Percentiles rank a stretch among this genome's conserved stretches.
These are phyloP conservation scores for Mytilinidion resinicola DNA, from an alignment of 495 filamentous ascomycete genomes.

Conservation along the genomic window DNA sequence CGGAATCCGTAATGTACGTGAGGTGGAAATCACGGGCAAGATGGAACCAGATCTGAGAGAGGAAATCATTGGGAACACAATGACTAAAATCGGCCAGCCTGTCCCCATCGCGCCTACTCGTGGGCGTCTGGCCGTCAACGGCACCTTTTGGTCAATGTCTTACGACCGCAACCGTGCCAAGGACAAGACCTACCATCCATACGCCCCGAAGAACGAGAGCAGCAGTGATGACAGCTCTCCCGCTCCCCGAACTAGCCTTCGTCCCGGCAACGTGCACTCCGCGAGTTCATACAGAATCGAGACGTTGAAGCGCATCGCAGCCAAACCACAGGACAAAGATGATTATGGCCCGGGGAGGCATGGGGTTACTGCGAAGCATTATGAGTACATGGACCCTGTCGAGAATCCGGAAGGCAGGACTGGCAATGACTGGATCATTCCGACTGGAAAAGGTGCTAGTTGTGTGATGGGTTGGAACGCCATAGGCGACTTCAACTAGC, in stretches of 20 bases:
- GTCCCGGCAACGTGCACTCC: too few species aligned
- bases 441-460: neutral
- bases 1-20: neutral
- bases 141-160: neutral
- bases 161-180: too few species aligned
- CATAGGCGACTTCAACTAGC: too few species aligned
- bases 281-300: neutral
- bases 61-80: neutral
- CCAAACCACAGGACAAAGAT: neutral
- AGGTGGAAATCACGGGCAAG: constrained; percentile 1
- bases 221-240: too few species aligned
- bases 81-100: neutral
- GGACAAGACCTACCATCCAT: too few species aligned
- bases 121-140: neutral
- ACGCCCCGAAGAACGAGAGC: too few species aligned
- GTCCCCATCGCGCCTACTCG: neutral
- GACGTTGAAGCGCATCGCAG: neutral
- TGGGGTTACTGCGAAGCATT: neutral
- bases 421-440: neutral
- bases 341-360: neutral
- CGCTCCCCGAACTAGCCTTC: too few species aligned
- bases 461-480: constrained; percentile 2
- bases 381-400: neutral
- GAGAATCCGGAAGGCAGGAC: neutral
- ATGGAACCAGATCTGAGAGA: neutral